A percentile compares a stretch with the other conserved stretches of the same genome.
Evolutionary conservation across 139 green algal genomes (phyloP).

Genomic region (Chlorella sp.): DNA sequence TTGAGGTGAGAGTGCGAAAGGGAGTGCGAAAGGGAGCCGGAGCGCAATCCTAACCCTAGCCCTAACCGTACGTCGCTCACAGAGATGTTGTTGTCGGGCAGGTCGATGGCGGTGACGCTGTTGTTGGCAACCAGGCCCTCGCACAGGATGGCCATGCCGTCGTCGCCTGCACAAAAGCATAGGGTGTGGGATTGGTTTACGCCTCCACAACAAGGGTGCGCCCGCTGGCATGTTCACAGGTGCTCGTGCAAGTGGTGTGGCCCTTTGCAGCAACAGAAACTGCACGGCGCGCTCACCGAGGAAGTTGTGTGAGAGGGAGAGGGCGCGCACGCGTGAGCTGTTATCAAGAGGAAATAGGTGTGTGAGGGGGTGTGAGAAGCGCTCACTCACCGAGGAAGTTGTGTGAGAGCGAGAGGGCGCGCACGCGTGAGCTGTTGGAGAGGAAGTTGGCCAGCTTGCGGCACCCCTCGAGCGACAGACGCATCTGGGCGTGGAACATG

Average conservation of each 20-base stretch:
- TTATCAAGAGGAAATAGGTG: no score
- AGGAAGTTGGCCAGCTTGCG: constrained; percentile 41
- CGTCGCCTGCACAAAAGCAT: constrained; percentile 38
- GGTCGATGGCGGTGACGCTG: constrained; percentile 38
- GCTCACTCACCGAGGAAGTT: constrained; percentile 50
- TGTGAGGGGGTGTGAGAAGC: no score
- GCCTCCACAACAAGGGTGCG: no score
- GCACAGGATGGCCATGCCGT: constrained; percentile 32
- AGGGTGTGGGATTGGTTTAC: no score
- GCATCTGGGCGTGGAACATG: constrained; percentile 53
- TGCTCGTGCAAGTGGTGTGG: no score
- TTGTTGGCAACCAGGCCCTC: constrained; percentile 33
- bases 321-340: constrained; percentile 30
- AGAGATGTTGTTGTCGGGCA: constrained; percentile 46
- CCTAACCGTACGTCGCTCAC: no score
- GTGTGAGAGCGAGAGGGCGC: constrained; percentile 39
- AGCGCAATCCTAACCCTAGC: no score
- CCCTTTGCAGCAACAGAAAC: no score
- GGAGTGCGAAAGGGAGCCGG: no score
- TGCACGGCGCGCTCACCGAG: no score
- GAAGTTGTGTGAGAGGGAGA: constrained; percentile 46
- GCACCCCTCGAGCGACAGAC: constrained; percentile 37
- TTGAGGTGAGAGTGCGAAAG: no score
- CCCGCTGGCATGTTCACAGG: no score
- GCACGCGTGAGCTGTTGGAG: constrained; percentile 20